Evolutionary conservation across 1,284 basidiomycete species (phyloP), one percentile per base, ranked within the genome.

Genomic region (Papiliotrema fonsecae): DNA sequence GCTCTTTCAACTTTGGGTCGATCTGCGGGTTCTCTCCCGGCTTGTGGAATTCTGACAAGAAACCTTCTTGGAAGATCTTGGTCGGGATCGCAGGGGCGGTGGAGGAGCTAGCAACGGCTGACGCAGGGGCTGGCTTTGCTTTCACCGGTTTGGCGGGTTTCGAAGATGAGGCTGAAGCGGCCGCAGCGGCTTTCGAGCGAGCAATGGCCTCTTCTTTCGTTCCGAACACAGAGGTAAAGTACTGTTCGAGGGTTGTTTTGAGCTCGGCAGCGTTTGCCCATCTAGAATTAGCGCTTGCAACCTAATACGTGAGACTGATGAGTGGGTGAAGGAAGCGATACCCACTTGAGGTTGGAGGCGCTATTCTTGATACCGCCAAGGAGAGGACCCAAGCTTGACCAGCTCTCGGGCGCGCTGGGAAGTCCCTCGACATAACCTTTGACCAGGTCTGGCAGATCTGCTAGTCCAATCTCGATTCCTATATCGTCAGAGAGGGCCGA

Each of bases 21-120:
- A 87, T 81, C 74, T 99, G 96, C 30, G 88, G 86, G 75, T 97
- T 99, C 64, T 81, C 92, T 44, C 96, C 96, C 9, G 91, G 89
- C 65, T 87, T 90, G 73, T 99, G 93, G 35, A 99, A 84, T 52
- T 82, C 79, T 4, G 91, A 91, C 16, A 99, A 81, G 78, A 97
- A 97, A 13, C 96, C 96, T 68, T 96, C 91, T 54, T 87, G 83
- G 69, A 98, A 99, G 47, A 97, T 88, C 16, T 65, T 67, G 34
- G 69, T 70, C n/a, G 72, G 70, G 45, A 73, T 67, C 38, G 56
- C 55, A 7, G 63, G 64, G 14, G 62, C 37, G 4, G 58, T 54
- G 0, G 64, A 60, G 4, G 65, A 58, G 3, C 55, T 49, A 3
- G 63, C 55, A n/a, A 77, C 67, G 2, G 77, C 61, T 10, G 58